These are phyloP conservation scores for Didymella lethalis DNA, from an alignment of 2,329 filamentous ascomycete genomes.

Conservation along the genomic window DNA sequence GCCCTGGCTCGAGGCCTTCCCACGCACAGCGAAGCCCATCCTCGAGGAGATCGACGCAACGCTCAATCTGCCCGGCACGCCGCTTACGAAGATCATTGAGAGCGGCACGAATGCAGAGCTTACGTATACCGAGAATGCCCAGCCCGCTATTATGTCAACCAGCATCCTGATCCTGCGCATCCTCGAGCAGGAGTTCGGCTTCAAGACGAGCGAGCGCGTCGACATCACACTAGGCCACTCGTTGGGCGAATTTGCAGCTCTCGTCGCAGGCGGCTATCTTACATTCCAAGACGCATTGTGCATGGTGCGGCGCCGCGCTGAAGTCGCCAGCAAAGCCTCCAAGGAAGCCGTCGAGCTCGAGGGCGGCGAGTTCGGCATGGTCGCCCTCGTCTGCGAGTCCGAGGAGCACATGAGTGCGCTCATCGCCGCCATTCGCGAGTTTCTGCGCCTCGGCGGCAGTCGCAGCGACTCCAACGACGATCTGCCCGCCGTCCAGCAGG, in stretches of 20 bases:
- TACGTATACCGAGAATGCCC: slow-evolving; percentile 84
- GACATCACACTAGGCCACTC: slow-evolving; percentile 91
- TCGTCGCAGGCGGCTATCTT: slow-evolving; percentile 85
- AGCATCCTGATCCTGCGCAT: slow-evolving; percentile 89
- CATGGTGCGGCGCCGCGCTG: slow-evolving; percentile 78
- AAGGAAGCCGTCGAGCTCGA: slow-evolving; percentile 68
- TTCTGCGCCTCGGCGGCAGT: slow-evolving; percentile 73
- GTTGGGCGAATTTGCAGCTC: slow-evolving; percentile 88
- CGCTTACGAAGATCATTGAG: slow-evolving; percentile 77
- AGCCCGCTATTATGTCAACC: slow-evolving; percentile 95
- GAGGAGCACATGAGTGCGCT: slow-evolving; percentile 75
- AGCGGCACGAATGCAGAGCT: slow-evolving; percentile 79
- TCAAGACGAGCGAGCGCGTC: slow-evolving; percentile 72
- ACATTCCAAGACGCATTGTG: slow-evolving; percentile 78
- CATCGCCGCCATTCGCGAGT: slow-evolving; percentile 78
- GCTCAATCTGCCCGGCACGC: slow-evolving; percentile 66
- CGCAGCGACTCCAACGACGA: slow-evolving; percentile 70
- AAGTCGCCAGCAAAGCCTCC: slow-evolving; percentile 83
- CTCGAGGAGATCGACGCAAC: slow-evolving; percentile 85
- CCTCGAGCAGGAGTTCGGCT: slow-evolving; percentile 84
- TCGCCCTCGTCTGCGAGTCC: slow-evolving; percentile 84
- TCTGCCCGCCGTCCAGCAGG: slow-evolving; percentile 80
- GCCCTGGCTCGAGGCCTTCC: slow-evolving; percentile 88
- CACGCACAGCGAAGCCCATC: slow-evolving; percentile 75
- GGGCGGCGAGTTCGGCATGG: slow-evolving; percentile 91